A percentile compares a stretch with the other conserved stretches of the same genome.
Conservation (phyloP, 129 eudicot genomes). For the Logfia minima region DNA sequence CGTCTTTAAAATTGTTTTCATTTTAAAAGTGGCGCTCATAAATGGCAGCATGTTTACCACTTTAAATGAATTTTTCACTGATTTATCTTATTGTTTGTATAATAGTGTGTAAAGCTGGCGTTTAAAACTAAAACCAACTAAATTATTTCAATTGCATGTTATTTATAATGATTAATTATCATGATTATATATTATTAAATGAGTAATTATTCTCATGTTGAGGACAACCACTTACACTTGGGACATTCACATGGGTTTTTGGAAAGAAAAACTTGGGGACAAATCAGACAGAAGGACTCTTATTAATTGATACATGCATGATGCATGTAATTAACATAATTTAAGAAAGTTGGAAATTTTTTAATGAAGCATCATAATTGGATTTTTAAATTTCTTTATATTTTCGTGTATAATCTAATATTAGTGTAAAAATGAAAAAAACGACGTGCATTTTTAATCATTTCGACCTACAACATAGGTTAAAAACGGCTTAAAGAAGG, state of each 20-base stretch:
- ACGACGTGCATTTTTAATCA: background rate
- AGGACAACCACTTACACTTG: constrained; percentile 29
- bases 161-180: background rate
- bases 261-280: constrained; percentile 11
- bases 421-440: background rate
- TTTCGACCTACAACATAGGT: background rate
- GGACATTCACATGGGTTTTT: constrained; percentile 5
- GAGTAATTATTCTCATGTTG: constrained; percentile 8
- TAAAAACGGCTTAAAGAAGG: background rate
- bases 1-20: too few species aligned
- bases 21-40: too few species aligned
- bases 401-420: background rate
- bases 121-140: background rate
- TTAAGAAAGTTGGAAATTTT: background rate
- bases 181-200: background rate
- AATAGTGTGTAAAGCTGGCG: background rate
- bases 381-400: background rate
- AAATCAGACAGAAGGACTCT: background rate
- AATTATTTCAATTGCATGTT: background rate
- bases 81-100: too few species aligned
- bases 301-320: constrained; percentile 1
- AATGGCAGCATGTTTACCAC: too few species aligned
- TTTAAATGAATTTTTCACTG: too few species aligned
- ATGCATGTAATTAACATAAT: background rate
- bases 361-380: background rate